Evolutionary conservation across 495 filamentous ascomycete genomes (phyloP).

Genomic region (Lindgomyces ingoldianus): DNA sequence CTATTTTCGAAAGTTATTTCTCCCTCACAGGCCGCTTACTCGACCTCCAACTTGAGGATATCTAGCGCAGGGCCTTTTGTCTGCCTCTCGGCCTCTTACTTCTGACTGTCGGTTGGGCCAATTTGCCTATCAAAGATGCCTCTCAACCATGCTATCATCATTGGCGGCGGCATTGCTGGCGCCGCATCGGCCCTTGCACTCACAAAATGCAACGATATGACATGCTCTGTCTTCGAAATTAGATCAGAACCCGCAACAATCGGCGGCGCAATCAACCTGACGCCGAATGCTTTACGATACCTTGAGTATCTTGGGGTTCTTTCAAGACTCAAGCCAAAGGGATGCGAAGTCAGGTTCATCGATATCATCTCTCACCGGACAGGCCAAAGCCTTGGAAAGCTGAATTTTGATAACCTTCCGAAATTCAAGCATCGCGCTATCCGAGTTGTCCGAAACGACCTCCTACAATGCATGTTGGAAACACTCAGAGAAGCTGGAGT

Average conservation of each 20-base stretch:
- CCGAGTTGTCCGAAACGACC: conserved; percentile 20
- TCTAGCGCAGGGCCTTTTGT: too few relatives aligned
- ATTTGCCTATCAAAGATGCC: too few relatives aligned
- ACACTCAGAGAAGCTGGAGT: conserved; percentile 21
- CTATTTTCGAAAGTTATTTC: too few relatives aligned
- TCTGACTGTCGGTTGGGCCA: too few relatives aligned
- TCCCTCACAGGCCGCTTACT: too few relatives aligned
- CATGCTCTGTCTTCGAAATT: conserved; percentile 28
- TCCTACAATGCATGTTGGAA: conserved; percentile 20
- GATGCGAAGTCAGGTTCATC: conserved; percentile 24
- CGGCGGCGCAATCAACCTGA: conserved; percentile 31
- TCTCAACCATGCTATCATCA: conserved; percentile 28
- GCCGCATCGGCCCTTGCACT: conserved; percentile 26
- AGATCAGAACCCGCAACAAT: conserved; percentile 28
- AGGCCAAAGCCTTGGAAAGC: conserved; percentile 14
- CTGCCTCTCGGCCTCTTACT: too few relatives aligned
- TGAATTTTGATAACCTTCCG: conserved; percentile 26
- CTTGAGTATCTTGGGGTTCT: conserved; percentile 28
- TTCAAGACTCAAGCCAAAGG: not conserved
- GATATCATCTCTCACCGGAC: conserved; percentile 30
- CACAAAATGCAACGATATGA: conserved; percentile 10
- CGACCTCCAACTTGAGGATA: too few relatives aligned
- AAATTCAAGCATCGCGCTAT: conserved; percentile 28
- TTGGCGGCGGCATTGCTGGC: conserved; percentile 32
- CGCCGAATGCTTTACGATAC: conserved; percentile 31